These are phyloP conservation scores for Bromus sterilis DNA, from an alignment of 176 grass and related monocot species.

Conservation along the genomic window DNA sequence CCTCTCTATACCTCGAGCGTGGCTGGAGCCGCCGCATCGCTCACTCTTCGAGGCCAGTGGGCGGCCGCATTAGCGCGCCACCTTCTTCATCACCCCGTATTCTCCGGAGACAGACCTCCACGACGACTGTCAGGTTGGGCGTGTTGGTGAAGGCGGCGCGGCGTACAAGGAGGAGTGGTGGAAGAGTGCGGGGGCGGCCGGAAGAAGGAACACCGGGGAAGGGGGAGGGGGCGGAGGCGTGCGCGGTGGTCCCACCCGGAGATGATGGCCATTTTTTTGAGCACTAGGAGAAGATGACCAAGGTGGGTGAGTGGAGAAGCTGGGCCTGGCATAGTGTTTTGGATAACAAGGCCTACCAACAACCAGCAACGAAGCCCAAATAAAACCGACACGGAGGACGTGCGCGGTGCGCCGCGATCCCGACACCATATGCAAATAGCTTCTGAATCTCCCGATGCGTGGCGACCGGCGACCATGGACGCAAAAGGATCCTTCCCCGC, in stretches of 20 bases:
- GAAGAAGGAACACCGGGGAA: background rate
- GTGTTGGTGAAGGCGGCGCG: background rate
- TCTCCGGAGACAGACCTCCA: background rate
- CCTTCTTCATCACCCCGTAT: background rate
- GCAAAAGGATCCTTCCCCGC: no score
- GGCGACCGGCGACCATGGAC: no score
- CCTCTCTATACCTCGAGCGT: background rate
- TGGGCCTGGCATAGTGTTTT: background rate
- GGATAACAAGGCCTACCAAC: background rate
- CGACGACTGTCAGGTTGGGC: background rate
- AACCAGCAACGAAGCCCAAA: background rate
- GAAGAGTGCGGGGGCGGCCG: background rate
- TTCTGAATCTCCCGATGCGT: background rate
- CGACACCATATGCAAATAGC: no score
- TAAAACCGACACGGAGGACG: no score
- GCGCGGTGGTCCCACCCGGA: background rate
- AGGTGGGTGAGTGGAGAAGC: no score
- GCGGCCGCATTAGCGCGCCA: background rate
- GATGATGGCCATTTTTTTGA: no score
- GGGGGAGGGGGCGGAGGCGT: background rate
- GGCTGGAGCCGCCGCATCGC: background rate
- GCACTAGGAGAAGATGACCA: background rate
- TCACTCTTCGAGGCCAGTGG: background rate
- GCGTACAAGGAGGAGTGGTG: background rate
- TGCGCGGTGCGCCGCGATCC: no score